Evolutionary conservation across 2,329 filamentous ascomycete genomes (phyloP).

Genomic region (Aspergillaceae sp.): DNA sequence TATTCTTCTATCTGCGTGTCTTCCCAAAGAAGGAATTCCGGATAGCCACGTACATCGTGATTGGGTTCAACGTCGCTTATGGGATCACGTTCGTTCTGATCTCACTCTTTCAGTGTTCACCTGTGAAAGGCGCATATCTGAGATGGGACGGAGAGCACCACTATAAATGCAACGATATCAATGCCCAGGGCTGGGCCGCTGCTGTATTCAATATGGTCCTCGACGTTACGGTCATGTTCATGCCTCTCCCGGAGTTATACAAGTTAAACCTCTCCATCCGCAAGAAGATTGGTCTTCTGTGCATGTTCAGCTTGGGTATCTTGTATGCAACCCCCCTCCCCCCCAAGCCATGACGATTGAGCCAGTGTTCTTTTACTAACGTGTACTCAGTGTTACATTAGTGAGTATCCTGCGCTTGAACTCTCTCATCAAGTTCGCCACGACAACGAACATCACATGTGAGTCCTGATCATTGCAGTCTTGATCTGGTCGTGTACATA

Average conservation of each 20-base stretch:
- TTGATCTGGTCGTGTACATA: not conserved
- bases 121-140: slow-evolving; percentile 32
- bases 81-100: slow-evolving; percentile 25
- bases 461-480: not conserved
- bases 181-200: slow-evolving; percentile 29
- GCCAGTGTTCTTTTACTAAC: not conserved
- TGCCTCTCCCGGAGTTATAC: slow-evolving; percentile 22
- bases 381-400: slow-evolving; percentile 32
- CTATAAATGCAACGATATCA: slow-evolving; percentile 30
- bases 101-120: slow-evolving; percentile 31
- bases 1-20: slow-evolving; percentile 34
- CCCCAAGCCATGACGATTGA: not conserved
- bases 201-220: slow-evolving; percentile 25
- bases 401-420: slow-evolving; percentile 39
- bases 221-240: slow-evolving; percentile 20
- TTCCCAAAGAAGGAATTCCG: slow-evolving; percentile 33
- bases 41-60: slow-evolving; percentile 18
- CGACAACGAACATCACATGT: slow-evolving; percentile 35
- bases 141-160: slow-evolving; percentile 30
- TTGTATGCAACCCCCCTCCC: slow-evolving; percentile 19
- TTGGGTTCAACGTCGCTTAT: slow-evolving; percentile 24
- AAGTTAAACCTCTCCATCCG: slow-evolving; percentile 17
- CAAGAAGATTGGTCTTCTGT: slow-evolving; percentile 24
- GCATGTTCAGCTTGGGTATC: slow-evolving; percentile 30
- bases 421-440: slow-evolving; percentile 36